Evolutionary conservation across 2,329 filamentous ascomycete species (phyloP).

Genomic region (Claviceps quebecensis): DNA sequence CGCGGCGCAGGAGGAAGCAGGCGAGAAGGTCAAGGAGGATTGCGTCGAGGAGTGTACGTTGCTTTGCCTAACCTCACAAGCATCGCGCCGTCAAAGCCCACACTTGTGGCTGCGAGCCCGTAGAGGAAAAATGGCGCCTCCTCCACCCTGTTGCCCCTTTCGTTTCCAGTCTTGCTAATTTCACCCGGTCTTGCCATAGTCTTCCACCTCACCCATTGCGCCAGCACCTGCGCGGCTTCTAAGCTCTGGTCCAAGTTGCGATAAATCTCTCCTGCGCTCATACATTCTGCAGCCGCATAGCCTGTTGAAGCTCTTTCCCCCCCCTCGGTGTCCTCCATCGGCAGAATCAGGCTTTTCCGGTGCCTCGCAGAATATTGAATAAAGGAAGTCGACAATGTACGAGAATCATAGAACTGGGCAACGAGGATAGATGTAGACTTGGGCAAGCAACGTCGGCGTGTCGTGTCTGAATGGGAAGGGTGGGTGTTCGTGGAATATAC

Average conservation of each 20-base stretch:
- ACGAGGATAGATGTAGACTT: neutral
- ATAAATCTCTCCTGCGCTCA: slow-evolving; percentile 37
- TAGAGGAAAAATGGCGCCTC: neutral
- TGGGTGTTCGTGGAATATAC: neutral
- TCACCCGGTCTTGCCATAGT: slow-evolving; percentile 38
- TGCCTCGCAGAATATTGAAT: neutral
- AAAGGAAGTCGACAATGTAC: neutral
- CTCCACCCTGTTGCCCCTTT: neutral
- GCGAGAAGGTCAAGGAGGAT: slow-evolving; percentile 70
- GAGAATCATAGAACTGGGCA: slow-evolving; percentile 6
- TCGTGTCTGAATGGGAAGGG: neutral
- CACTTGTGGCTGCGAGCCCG: neutral
- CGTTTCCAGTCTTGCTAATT: neutral
- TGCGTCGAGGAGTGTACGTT: slow-evolving; percentile 97
- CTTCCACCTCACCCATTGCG: slow-evolving; percentile 97
- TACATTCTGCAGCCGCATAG: neutral
- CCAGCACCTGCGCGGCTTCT: slow-evolving; percentile 79
- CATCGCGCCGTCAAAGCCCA: neutral
- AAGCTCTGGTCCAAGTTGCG: slow-evolving; percentile 91
- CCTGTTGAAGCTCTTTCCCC: neutral
- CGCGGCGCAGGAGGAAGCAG: slow-evolving; percentile 45
- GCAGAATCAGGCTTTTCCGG: neutral
- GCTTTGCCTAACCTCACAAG: neutral
- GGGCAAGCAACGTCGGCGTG: neutral
- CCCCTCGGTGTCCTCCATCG: neutral